Percentiles rank a stretch among this genome's conserved stretches.
Evolutionary conservation across 1,284 basidiomycete species (phyloP).

Genomic region (Dichomitus squalens): DNA sequence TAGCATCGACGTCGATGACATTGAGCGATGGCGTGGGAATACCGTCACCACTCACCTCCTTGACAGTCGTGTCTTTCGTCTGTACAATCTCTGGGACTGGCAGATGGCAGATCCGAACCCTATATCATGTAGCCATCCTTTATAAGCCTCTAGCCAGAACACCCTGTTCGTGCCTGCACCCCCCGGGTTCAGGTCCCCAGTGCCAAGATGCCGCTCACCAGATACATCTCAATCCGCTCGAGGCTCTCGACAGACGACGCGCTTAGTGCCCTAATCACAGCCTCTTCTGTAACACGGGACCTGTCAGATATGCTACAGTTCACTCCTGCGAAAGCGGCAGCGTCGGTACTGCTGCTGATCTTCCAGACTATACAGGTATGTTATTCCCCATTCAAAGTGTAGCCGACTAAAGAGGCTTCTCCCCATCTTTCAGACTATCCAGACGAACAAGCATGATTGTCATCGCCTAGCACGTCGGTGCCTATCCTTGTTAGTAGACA

Average conservation of each 20-base stretch:
- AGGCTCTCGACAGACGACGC: slow-evolving; percentile 11
- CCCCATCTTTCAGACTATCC: slow-evolving; percentile 22
- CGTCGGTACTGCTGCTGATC: slow-evolving; percentile 45
- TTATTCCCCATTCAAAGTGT: neutral
- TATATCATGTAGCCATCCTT: neutral
- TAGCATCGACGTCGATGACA: too few relatives aligned
- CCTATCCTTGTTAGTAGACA: slow-evolving; percentile 45
- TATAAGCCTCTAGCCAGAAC: neutral
- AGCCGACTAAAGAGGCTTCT: neutral
- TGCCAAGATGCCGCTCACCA: neutral
- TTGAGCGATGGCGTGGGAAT: too few relatives aligned
- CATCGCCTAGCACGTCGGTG: slow-evolving; percentile 46
- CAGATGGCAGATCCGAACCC: too few relatives aligned
- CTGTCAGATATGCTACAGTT: slow-evolving; percentile 39
- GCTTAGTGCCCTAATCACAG: slow-evolving; percentile 21
- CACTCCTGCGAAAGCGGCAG: slow-evolving; percentile 45
- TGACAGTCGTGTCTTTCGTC: too few relatives aligned
- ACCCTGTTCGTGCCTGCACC: neutral
- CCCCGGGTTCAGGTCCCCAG: neutral
- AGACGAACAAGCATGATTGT: slow-evolving; percentile 44
- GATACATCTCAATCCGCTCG: slow-evolving; percentile 6
- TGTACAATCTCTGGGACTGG: too few relatives aligned
- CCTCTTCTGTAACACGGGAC: slow-evolving; percentile 24
- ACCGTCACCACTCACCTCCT: too few relatives aligned
- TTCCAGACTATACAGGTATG: slow-evolving; percentile 50